Conservation (phyloP, 2,329 filamentous ascomycete species). For the Phialophora macrospora region DNA sequence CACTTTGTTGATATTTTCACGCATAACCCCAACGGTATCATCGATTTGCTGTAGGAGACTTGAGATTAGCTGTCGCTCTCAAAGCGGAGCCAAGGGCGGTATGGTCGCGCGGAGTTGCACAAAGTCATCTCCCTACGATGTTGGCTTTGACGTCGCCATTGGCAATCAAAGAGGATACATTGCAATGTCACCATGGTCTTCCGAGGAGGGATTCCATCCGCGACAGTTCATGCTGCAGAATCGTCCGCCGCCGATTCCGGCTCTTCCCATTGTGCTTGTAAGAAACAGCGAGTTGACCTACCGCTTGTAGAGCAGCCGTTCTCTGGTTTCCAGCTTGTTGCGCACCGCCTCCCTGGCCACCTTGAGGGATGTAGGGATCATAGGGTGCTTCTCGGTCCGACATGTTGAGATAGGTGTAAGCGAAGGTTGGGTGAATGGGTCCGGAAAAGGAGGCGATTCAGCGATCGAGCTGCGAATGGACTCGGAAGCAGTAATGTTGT, state of each 20-base stretch:
- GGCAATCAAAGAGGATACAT: neutral
- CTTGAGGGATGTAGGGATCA: slow-evolving; percentile 85
- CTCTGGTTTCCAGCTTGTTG: slow-evolving; percentile 62
- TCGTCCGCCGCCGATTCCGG: neutral
- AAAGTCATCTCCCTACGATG: neutral
- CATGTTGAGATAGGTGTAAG: slow-evolving; percentile 49
- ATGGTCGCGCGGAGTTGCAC: neutral
- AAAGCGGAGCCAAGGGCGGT: neutral
- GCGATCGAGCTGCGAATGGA: slow-evolving; percentile 3
- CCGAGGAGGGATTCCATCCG: slow-evolving; percentile 9
- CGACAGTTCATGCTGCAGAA: slow-evolving; percentile 22
- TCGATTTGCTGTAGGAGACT: slow-evolving; percentile 82
- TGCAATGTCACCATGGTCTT: neutral
- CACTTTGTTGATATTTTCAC: slow-evolving; percentile 96
- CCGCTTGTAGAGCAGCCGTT: slow-evolving; percentile 79
- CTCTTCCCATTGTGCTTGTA: slow-evolving; percentile 1
- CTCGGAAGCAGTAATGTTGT: neutral
- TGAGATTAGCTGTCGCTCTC: slow-evolving; percentile 9
- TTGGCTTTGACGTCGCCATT: neutral
- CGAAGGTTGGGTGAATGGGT: slow-evolving; percentile 5
- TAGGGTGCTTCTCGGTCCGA: slow-evolving; percentile 70
- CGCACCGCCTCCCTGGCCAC: slow-evolving; percentile 48
- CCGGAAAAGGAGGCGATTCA: slow-evolving; percentile 17
- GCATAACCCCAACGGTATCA: slow-evolving; percentile 92
- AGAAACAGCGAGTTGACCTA: slow-evolving; percentile 56